Conservation (phyloP, 495 filamentous ascomycete genomes). For the Lasiosphaeris hirsuta region DNA sequence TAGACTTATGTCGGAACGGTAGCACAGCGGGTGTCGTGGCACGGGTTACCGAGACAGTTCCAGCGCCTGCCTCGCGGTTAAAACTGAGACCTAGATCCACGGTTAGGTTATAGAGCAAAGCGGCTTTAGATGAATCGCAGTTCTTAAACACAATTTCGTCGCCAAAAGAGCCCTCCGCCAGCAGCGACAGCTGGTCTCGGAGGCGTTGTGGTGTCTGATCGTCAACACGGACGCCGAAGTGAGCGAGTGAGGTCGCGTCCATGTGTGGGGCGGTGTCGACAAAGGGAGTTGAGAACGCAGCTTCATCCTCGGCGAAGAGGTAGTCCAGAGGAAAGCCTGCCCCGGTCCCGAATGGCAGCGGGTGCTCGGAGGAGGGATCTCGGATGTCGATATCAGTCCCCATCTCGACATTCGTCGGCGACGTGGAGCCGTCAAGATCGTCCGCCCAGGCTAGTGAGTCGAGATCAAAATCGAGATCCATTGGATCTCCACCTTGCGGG, state of each 20-base stretch:
- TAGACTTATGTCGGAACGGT: conserved; percentile 3
- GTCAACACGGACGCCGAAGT: neutral
- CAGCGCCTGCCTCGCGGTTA: conserved; percentile 21
- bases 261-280: neutral
- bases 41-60: conserved; percentile 22
- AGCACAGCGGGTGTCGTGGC: neutral
- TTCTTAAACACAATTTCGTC: conserved; percentile 32
- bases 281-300: conserved; percentile 7
- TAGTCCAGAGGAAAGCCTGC: conserved; percentile 12
- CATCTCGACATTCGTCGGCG: conserved; percentile 6
- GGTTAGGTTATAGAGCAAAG: conserved; percentile 23
- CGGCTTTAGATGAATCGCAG: conserved; percentile 26
- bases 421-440: conserved; percentile 13
- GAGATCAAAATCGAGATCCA: conserved; percentile 21
- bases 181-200: conserved; percentile 25
- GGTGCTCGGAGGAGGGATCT: neutral
- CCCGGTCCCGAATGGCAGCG: neutral
- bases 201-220: conserved; percentile 17
- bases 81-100: conserved; percentile 27
- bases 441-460: conserved; percentile 20
- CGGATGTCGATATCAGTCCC: neutral
- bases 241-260: neutral
- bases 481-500: neutral
- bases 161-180: conserved; percentile 26
- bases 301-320: conserved; percentile 30